A percentile compares a stretch with the other conserved stretches of the same genome.
These are phyloP conservation scores for Fraxinus quadrangulata DNA, from an alignment of 257 asterid species.

Conservation along the genomic window DNA sequence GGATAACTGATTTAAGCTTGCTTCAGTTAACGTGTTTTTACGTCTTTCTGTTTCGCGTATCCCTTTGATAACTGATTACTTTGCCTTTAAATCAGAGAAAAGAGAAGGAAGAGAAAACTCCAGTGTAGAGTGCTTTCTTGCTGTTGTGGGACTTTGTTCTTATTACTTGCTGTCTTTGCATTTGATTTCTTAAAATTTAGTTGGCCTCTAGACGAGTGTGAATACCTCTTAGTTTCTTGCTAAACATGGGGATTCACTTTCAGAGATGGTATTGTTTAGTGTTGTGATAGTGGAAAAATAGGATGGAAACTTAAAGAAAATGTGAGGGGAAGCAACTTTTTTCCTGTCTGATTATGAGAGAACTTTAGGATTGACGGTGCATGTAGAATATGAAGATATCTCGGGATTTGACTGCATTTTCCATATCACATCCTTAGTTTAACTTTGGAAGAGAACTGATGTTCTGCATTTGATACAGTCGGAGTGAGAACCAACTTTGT, in stretches of 20 bases:
- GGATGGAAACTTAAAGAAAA: neutral
- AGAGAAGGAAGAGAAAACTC: neutral
- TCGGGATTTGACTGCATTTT: neutral
- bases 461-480: neutral
- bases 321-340: neutral
- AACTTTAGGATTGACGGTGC: neutral
- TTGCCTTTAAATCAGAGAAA: neutral
- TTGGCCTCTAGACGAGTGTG: too few relatives aligned
- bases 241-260: neutral
- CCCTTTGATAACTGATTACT: too few relatives aligned
- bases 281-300: conserved; percentile 4
- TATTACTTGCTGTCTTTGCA: neutral
- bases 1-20: neutral
- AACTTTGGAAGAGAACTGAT: neutral
- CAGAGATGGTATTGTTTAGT: conserved; percentile 1
- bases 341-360: too few relatives aligned
- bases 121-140: neutral
- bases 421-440: neutral
- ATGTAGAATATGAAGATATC: neutral
- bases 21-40: neutral
- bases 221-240: conserved; percentile 10
- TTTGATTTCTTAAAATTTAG: too few relatives aligned
- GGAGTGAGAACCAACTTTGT: neutral
- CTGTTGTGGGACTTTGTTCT: neutral
- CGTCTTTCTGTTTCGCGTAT: too few relatives aligned